A percentile compares a stretch with the other conserved stretches of the same genome.
Conservation (phyloP, 176 grass and related monocot genomes). For the Carex scoparia region DNA sequence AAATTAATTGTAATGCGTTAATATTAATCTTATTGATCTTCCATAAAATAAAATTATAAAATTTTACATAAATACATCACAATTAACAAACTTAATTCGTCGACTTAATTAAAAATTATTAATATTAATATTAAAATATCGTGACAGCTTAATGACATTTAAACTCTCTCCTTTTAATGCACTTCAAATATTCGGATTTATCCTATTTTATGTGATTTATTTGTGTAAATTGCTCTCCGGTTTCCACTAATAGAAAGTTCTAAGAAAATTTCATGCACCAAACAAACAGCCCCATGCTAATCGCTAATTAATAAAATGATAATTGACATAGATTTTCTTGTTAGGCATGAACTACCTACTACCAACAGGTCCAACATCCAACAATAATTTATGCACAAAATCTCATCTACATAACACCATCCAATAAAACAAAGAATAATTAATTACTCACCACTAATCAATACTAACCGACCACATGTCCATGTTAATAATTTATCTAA, state of each 20-base stretch:
- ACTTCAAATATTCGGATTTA: neutral
- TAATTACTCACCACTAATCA: neutral
- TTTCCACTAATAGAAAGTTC: neutral
- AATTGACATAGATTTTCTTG: neutral
- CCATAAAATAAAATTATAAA: neutral
- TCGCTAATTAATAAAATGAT: neutral
- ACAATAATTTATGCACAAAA: neutral
- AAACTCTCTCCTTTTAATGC: neutral
- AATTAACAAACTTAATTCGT: neutral
- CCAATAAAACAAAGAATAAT: neutral
- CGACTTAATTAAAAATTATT: neutral
- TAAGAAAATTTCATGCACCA: neutral
- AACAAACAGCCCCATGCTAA: neutral
- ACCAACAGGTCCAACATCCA: neutral
- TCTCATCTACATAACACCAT: neutral
- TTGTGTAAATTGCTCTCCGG: neutral
- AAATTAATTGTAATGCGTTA: neutral
- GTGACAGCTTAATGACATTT: neutral
- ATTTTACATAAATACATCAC: too few relatives aligned
- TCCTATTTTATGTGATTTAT: neutral
- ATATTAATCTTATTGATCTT: neutral
- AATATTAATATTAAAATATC: neutral
- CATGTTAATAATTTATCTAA: conserved; percentile 1
- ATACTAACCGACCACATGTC: conserved; percentile 5
- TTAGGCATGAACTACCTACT: neutral